These are phyloP conservation scores for Pinus taeda DNA, from an alignment of 75 land plant genomes.

Conservation along the genomic window DNA sequence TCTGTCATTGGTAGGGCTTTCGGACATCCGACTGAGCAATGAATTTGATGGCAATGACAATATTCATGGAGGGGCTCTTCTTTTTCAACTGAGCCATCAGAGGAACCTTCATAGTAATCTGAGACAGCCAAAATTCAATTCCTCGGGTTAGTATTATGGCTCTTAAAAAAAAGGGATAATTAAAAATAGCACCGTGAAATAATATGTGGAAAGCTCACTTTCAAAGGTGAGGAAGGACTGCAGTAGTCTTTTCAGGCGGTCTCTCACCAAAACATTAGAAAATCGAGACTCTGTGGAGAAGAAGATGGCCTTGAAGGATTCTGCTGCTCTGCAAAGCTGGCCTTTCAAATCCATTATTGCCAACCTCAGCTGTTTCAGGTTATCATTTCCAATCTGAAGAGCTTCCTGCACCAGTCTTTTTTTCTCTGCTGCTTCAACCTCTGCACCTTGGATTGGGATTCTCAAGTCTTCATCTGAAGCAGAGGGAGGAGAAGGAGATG, in stretches of 20 bases:
- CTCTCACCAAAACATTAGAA: constrained; percentile 5
- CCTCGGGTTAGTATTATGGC: background rate
- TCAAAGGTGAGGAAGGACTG: constrained; percentile 2
- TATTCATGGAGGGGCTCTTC: background rate
- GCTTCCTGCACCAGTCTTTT: background rate
- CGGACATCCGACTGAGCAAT: background rate
- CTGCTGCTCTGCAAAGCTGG: background rate
- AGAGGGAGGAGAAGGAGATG: background rate
- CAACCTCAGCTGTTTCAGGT: background rate
- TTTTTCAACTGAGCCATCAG: background rate
- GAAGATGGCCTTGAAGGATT: background rate
- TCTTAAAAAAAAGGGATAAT: background rate
- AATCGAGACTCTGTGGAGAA: constrained; percentile 8
- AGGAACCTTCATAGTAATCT: background rate
- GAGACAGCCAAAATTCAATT: constrained; percentile 3
- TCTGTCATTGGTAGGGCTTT: background rate
- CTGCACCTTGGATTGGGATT: background rate
- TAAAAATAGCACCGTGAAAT: background rate
- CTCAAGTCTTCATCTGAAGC: background rate
- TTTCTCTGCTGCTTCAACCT: background rate
- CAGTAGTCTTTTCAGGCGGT: background rate
- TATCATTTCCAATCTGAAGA: constrained; percentile 1
- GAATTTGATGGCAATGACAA: background rate
- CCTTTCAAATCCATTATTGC: constrained; percentile 2
- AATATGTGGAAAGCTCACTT: constrained; percentile 8